A percentile compares a stretch with the other conserved stretches of the same genome.
Evolutionary conservation across 2,329 filamentous ascomycete species (phyloP).

Genomic region (Cladophialophora chaetospira): DNA sequence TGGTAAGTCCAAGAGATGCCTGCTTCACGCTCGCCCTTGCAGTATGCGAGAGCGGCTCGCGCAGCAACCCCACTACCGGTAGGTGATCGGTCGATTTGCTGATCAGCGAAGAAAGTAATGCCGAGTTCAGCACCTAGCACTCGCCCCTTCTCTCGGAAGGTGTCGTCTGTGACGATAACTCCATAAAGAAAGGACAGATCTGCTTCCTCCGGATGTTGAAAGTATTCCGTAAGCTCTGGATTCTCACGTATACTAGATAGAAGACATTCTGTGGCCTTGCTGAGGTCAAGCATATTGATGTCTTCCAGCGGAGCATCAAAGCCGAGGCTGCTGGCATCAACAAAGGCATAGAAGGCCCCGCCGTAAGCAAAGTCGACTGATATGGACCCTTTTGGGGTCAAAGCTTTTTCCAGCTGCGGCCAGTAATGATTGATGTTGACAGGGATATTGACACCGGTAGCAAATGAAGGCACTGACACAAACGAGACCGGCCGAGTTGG

Average conservation of each 20-base stretch:
- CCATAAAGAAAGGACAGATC: constrained; percentile 45
- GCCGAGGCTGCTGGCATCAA: constrained; percentile 43
- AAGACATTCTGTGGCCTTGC: constrained; percentile 38
- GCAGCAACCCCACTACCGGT: constrained; percentile 44
- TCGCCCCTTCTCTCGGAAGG: not conserved
- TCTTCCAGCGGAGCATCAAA: constrained; percentile 36
- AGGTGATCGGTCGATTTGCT: constrained; percentile 51
- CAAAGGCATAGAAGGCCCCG: constrained; percentile 49
- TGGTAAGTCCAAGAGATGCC: constrained; percentile 40
- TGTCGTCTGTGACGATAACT: constrained; percentile 43
- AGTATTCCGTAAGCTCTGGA: constrained; percentile 29
- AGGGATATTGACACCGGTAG: constrained; percentile 37
- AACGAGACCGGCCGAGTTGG: constrained; percentile 44
- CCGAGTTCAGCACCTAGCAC: constrained; percentile 44
- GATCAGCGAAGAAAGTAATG: constrained; percentile 49
- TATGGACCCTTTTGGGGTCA: not conserved
- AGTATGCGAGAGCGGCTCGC: constrained; percentile 41
- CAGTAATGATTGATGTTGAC: constrained; percentile 40
- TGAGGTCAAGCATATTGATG: constrained; percentile 38
- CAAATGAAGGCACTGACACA: constrained; percentile 47
- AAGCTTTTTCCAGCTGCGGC: constrained; percentile 39
- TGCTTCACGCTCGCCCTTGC: constrained; percentile 32
- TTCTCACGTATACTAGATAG: constrained; percentile 37
- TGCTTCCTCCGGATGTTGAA: constrained; percentile 38
- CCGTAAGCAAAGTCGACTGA: constrained; percentile 43